Conservation (phyloP, 805 yeast species). For the Sugiyamaella smithiae region DNA sequence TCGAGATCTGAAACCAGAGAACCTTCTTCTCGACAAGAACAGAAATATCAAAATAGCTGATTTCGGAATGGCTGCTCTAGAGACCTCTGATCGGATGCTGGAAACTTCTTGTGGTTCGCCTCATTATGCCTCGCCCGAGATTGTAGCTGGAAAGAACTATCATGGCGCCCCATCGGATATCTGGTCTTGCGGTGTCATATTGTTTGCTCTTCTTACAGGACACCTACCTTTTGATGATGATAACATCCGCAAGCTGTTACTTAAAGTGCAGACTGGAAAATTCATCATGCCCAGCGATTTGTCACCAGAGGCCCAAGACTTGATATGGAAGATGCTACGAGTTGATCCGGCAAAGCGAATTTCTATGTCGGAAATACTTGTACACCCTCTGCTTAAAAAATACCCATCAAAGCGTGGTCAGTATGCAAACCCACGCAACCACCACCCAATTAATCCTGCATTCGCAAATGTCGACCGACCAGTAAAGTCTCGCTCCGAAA, state of each 20-base stretch:
- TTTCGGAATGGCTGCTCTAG: conserved; percentile 98
- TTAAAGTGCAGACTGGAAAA: conserved; percentile 89
- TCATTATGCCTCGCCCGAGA: conserved; percentile 97
- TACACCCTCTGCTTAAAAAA: conserved; percentile 78
- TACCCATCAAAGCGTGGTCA: conserved; percentile 39
- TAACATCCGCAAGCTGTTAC: conserved; percentile 77
- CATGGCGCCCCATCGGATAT: conserved; percentile 97
- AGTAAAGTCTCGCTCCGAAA: conserved; percentile 41
- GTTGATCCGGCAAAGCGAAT: conserved; percentile 83
- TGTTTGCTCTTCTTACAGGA: conserved; percentile 91
- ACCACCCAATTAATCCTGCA: conserved; percentile 16
- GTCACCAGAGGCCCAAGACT: conserved; percentile 81
- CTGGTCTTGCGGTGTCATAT: conserved; percentile 96
- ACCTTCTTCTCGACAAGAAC: conserved; percentile 72
- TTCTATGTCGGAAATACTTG: conserved; percentile 67
- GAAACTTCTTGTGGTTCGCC: conserved; percentile 98
- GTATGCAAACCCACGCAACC: conserved; percentile 5
- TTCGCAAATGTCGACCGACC: conserved; percentile 33
- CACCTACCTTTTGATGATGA: conserved; percentile 97
- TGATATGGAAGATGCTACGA: conserved; percentile 73
- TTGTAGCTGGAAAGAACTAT: conserved; percentile 89
- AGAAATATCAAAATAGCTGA: conserved; percentile 94
- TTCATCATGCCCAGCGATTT: conserved; percentile 79
- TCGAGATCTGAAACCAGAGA: conserved; percentile 83
- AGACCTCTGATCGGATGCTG: conserved; percentile 70